These are phyloP conservation scores for Neoboletus subvelutipes DNA, from an alignment of 768 basidiomycete species.

Conservation along the genomic window DNA sequence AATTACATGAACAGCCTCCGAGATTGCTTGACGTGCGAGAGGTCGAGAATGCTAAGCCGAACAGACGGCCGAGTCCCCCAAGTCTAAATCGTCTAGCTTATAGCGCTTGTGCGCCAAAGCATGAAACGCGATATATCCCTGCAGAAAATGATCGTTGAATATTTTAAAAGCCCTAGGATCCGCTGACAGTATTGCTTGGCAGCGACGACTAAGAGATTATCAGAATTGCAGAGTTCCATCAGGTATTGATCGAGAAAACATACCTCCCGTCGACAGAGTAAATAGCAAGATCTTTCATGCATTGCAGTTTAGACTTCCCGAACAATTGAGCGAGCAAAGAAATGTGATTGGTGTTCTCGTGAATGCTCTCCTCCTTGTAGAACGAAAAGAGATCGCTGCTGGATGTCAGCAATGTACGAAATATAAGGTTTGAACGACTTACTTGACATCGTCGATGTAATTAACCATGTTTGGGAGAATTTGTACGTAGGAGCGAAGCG, in stretches of 20 bases:
- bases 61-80: background rate
- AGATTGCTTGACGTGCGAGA: background rate
- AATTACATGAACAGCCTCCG: background rate
- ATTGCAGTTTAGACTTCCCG: conserved; percentile 5
- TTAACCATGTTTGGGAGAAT: conserved; percentile 8
- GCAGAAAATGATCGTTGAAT: conserved; percentile 2
- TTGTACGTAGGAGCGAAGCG: conserved; percentile 3
- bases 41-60: background rate
- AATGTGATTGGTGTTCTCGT: background rate
- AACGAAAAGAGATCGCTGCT: conserved; percentile 3
- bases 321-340: conserved; percentile 1
- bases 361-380: conserved; percentile 2
- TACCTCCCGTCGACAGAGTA: conserved; percentile 3
- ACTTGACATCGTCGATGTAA: conserved; percentile 8
- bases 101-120: conserved; percentile 6
- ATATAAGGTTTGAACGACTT: background rate
- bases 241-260: background rate
- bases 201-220: background rate
- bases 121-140: conserved; percentile 5
- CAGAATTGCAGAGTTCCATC: background rate
- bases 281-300: conserved; percentile 6
- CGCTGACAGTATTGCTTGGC: background rate
- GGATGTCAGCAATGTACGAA: background rate
- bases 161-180: background rate
- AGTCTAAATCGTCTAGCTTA: conserved; percentile 1